Evolutionary conservation across 1,139 yeast species (phyloP).

Genomic region (Zygosaccharomyces sapae): DNA sequence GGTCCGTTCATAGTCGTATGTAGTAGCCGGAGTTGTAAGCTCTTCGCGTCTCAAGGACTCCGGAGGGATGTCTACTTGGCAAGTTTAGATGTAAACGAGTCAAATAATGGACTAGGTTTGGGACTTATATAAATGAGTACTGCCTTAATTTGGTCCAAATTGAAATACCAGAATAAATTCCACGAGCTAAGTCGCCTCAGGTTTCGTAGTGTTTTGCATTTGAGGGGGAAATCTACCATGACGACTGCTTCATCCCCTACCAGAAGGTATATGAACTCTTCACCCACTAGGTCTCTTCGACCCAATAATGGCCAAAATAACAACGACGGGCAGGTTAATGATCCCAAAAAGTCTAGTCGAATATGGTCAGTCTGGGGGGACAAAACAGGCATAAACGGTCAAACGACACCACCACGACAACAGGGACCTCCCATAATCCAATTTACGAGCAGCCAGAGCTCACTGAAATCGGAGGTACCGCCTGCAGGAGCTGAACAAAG

Average conservation of each 20-base stretch:
- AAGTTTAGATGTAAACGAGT: neutral
- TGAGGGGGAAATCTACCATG: neutral
- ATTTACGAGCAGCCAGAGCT: constrained; percentile 5
- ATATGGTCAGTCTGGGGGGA: constrained; percentile 18
- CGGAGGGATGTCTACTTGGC: neutral
- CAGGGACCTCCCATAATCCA: neutral
- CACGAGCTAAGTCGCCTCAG: neutral
- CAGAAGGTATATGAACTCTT: constrained; percentile 2
- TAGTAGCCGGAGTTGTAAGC: neutral
- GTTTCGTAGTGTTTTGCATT: neutral
- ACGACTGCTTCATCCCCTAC: constrained; percentile 7
- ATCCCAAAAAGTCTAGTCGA: constrained; percentile 8
- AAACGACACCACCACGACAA: constrained; percentile 2
- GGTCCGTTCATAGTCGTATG: neutral
- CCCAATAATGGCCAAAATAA: constrained; percentile 10
- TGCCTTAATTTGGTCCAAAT: neutral
- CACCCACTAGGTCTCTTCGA: constrained; percentile 10
- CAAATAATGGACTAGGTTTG: neutral
- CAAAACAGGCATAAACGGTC: constrained; percentile 2
- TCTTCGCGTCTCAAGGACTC: constrained; percentile 5
- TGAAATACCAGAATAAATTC: neutral
- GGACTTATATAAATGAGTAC: neutral
- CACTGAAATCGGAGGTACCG: constrained; percentile 4
- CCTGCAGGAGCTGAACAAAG: neutral
- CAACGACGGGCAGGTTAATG: neutral